Percentiles rank a stretch among this genome's conserved stretches.
These are phyloP conservation scores for Barnettozyma wickerhamii DNA, from an alignment of 805 yeast genomes.

Conservation along the genomic window DNA sequence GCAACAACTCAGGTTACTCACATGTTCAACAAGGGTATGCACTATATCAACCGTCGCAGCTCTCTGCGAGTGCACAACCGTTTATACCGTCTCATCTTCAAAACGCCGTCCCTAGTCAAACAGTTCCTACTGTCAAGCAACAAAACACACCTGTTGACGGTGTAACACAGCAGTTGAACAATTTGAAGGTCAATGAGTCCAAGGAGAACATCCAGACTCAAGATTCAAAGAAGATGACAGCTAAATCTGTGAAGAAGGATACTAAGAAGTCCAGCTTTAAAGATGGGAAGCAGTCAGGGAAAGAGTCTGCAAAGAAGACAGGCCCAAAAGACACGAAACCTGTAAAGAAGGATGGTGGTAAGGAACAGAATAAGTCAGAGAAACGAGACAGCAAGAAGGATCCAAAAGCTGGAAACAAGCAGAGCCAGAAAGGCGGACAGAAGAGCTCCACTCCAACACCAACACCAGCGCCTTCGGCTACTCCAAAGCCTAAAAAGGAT, in stretches of 20 bases:
- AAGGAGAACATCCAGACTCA: neutral
- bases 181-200: neutral
- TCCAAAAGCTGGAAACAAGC: too few species aligned
- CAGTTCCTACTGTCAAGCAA: neutral
- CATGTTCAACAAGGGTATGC: too few species aligned
- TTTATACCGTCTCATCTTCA: neutral
- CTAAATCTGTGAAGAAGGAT: neutral
- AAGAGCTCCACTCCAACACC: too few species aligned
- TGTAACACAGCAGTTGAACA: neutral
- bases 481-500: slow-evolving; percentile 1
- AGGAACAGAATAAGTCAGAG: too few species aligned
- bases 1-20: too few species aligned
- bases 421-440: too few species aligned
- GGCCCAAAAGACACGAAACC: neutral
- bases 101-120: neutral
- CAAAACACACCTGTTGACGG: neutral
- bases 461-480: neutral
- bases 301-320: neutral
- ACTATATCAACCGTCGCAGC: too few species aligned
- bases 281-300: too few species aligned
- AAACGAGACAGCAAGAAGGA: too few species aligned
- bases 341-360: neutral
- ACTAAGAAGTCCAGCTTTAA: slow-evolving; percentile 3
- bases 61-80: too few species aligned
- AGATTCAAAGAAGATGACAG: neutral